These are phyloP conservation scores for Paxillus rubicundulus DNA, from an alignment of 768 basidiomycete species.

Conservation along the genomic window DNA sequence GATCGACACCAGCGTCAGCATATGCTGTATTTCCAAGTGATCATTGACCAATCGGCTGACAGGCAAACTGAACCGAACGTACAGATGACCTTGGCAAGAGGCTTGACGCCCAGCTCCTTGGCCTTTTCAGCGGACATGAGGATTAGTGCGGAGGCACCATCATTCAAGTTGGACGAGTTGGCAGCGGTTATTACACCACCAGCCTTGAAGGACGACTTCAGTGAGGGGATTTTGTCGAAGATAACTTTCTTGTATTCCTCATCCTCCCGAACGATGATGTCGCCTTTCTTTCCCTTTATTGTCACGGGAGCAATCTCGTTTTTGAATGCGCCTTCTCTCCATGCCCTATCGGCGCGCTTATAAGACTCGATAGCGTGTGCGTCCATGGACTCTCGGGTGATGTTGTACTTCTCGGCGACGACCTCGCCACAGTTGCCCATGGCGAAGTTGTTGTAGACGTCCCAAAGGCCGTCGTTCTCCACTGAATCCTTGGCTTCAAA, in stretches of 20 bases:
- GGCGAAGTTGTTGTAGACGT: conserved; percentile 95
- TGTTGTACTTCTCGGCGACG: conserved; percentile 76
- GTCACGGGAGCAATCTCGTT: conserved; percentile 88
- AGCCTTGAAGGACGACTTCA: conserved; percentile 87
- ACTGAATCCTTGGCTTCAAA: conserved; percentile 85
- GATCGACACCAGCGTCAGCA: conserved; percentile 95
- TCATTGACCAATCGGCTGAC: conserved; percentile 2
- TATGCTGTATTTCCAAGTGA: conserved; percentile 56
- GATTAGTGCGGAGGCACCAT: conserved; percentile 94
- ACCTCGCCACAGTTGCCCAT: conserved; percentile 98
- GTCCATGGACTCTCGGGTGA: conserved; percentile 87
- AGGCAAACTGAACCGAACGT: conserved; percentile 32
- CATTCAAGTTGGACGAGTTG: conserved; percentile 92
- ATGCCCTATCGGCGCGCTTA: conserved; percentile 87
- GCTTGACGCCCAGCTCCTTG: conserved; percentile 84
- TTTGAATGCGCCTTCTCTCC: conserved; percentile 81
- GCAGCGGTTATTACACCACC: conserved; percentile 93
- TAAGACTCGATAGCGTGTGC: conserved; percentile 93
- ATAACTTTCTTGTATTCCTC: conserved; percentile 98
- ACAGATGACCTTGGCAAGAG: conserved; percentile 95
- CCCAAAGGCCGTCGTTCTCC: conserved; percentile 91
- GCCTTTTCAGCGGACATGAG: conserved; percentile 94
- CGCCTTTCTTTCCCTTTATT: conserved; percentile 92
- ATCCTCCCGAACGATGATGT: conserved; percentile 86
- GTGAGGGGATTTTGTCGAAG: conserved; percentile 87